Percentiles rank a stretch among this genome's conserved stretches.
Evolutionary conservation across 352 stramenopile genomes (phyloP).

Genomic region (Pythium oligandrum): DNA sequence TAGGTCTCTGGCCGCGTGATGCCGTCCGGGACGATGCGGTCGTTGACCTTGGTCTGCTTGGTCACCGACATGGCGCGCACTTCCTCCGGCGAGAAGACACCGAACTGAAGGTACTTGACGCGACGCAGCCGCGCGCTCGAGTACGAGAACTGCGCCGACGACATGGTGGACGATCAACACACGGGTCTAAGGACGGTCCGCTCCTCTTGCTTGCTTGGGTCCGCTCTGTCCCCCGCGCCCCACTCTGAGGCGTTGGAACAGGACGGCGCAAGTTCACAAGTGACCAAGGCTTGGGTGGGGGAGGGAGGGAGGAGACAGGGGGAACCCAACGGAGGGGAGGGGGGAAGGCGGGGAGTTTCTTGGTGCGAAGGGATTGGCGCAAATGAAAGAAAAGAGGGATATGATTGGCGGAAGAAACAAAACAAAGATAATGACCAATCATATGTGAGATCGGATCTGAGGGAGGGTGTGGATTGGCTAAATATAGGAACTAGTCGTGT

Average conservation of each 20-base stretch:
- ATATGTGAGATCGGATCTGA: not conserved
- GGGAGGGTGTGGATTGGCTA: not conserved
- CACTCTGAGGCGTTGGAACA: conserved; percentile 27
- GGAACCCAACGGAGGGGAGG: conserved; percentile 7
- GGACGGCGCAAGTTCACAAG: conserved; percentile 70
- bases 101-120: conserved; percentile 98
- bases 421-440: not conserved
- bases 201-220: not conserved
- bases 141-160: conserved; percentile 93
- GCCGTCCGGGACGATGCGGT: conserved; percentile 93
- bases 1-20: conserved; percentile 90
- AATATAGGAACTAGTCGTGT: not conserved
- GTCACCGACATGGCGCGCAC: conserved; percentile 96
- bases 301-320: conserved; percentile 2
- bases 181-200: not conserved
- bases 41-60: conserved; percentile 96
- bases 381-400: conserved; percentile 7
- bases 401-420: conserved; percentile 29
- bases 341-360: conserved; percentile 2
- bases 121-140: conserved; percentile 91
- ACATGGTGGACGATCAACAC: conserved; percentile 27
- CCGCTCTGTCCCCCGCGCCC: conserved; percentile 3
- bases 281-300: conserved; percentile 19
- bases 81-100: conserved; percentile 97
- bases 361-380: no score